A percentile compares a stretch with the other conserved stretches of the same genome.
Evolutionary conservation across 352 stramenopile species (phyloP).

Genomic region (Globisporangium canariense): DNA sequence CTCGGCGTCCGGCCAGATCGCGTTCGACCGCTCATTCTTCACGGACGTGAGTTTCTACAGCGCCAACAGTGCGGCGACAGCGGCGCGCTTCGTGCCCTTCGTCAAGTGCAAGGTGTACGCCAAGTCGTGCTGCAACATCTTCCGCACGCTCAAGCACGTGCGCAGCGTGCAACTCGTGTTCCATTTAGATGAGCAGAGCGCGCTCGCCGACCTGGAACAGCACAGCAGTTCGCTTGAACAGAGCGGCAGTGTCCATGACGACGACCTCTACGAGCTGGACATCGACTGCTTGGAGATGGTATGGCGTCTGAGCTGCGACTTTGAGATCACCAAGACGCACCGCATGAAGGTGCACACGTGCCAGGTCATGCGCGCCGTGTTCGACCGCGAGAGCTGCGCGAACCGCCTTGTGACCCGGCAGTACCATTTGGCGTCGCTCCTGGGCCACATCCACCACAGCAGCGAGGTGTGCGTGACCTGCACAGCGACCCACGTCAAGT

Average conservation of each 20-base stretch:
- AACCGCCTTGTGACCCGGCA: constrained; percentile 59
- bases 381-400: constrained; percentile 53
- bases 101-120: constrained; percentile 77
- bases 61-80: constrained; percentile 6
- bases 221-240: constrained; percentile 9
- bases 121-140: constrained; percentile 77
- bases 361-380: constrained; percentile 77
- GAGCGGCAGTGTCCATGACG: constrained; percentile 7
- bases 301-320: constrained; percentile 74
- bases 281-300: constrained; percentile 62
- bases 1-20: constrained; percentile 66
- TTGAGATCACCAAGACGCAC: constrained; percentile 87
- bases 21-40: constrained; percentile 74
- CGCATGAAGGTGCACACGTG: constrained; percentile 77
- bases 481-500: constrained; percentile 57
- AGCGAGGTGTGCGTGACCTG: constrained; percentile 76
- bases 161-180: constrained; percentile 68
- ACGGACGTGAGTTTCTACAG: constrained; percentile 20
- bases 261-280: constrained; percentile 41
- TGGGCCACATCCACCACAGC: constrained; percentile 81
- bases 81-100: constrained; percentile 30
- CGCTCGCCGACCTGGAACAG: constrained; percentile 19
- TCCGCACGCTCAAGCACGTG: constrained; percentile 82
- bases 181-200: constrained; percentile 39
- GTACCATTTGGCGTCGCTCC: constrained; percentile 69